phyloP scores from a whole-genome alignment of 768 basidiomycete genomes.

The Leccinum arenicola region DNA sequence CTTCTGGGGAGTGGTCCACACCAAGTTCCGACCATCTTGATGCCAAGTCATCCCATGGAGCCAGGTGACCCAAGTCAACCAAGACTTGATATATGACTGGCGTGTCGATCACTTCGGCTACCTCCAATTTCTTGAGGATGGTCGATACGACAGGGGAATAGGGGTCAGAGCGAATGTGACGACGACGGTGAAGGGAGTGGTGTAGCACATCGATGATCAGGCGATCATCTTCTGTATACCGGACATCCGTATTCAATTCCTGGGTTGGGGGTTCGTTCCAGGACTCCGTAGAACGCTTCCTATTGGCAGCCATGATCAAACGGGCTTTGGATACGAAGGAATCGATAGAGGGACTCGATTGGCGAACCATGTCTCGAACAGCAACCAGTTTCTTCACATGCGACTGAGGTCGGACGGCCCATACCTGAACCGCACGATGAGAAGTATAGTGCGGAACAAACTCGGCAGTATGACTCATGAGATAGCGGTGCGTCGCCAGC shows the following conservation, averaged over 20 bases:
- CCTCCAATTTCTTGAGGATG: constrained; percentile 57
- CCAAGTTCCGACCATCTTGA: constrained; percentile 38
- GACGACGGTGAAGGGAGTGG: constrained; percentile 47
- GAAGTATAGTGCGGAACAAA: constrained; percentile 49
- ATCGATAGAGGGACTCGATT: constrained; percentile 38
- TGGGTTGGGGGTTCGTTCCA: constrained; percentile 31
- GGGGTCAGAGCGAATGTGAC: constrained; percentile 58
- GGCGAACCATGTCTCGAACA: constrained; percentile 49
- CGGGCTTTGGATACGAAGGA: constrained; percentile 52
- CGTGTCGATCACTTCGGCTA: constrained; percentile 30
- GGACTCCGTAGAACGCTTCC: constrained; percentile 29
- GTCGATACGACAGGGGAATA: constrained; percentile 49
- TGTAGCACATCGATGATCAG: constrained; percentile 58
- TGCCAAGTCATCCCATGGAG: constrained; percentile 77
- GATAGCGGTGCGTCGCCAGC: constrained; percentile 56
- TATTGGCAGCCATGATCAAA: constrained; percentile 37
- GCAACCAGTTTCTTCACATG: constrained; percentile 50
- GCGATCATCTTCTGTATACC: constrained; percentile 54
- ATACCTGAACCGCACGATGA: constrained; percentile 49
- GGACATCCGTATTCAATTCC: constrained; percentile 21
- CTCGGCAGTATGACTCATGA: constrained; percentile 51
- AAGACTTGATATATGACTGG: constrained; percentile 47
- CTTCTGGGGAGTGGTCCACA: constrained; percentile 21
- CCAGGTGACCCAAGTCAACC: constrained; percentile 66
- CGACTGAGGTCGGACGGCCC: constrained; percentile 60